Base-by-base conservation (phyloP, 257 asterid species). In the Fraxinus pennsylvanica region DNA sequence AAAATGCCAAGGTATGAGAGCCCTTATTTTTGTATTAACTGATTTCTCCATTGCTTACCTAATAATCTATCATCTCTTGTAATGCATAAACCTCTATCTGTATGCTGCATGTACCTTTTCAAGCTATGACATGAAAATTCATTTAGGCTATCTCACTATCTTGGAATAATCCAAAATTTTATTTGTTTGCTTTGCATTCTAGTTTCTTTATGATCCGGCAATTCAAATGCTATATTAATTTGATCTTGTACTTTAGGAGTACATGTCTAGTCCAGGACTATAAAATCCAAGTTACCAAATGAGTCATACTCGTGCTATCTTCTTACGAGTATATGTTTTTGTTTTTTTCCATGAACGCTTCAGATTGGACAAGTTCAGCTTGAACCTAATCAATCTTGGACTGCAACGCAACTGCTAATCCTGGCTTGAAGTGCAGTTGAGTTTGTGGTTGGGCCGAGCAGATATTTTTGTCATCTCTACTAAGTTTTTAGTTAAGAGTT, bases 1-100 rank as follows among this genome's bases (percentile, higher is more conserved):
- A 96, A 82, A 93, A 96, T 86, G 99, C 98, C 84, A 91, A 93
- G 96, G 99, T 93, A 89, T 4, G 72, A 69, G 10, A 79, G 8
- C 32, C 65, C 73, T 71, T 75, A n/a, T 50, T 78, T 52, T 39
- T 13, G 1, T 33, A 19, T 71, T 38, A 65, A 41, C 10, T 63
- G 12, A 13, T 68, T 36, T 38, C 33, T 14, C 50, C 14, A 12
- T 54, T 52, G 3, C 66, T 75, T 43, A 78, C 65, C 45, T 73
- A 36, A 41, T 41, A 9, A 9, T 41, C 47, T 41, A 10, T 39
- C 12, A 10, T 41, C 68, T 50, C 33, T 74, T 59, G 14, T 45
- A 45, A 45, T 45, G 15, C 52, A 45, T 45, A 45, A 45, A 45
- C n/a, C 54, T 45, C 54, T 45, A 2, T 13, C 54, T 19, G 19